phyloP scores from a whole-genome alignment of 208 protist genomes.

The Leishmania tropica region DNA sequence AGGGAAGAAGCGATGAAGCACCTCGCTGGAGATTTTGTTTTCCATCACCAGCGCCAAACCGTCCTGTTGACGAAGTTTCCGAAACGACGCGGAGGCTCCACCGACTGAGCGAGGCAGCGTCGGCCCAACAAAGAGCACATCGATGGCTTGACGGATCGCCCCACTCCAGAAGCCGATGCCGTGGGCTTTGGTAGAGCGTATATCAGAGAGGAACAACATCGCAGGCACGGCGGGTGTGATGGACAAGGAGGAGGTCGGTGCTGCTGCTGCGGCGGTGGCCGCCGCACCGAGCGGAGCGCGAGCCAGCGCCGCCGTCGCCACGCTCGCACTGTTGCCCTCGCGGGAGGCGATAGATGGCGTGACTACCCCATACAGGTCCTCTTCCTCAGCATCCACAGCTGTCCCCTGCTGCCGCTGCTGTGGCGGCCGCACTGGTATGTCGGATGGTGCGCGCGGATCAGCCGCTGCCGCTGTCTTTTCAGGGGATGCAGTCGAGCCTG shows the following conservation, averaged over 20 bases:
- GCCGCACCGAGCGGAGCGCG: background rate
- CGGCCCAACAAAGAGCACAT: slow-evolving; percentile 73
- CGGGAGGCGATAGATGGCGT: slow-evolving; percentile 15
- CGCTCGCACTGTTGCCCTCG: background rate
- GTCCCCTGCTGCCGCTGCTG: background rate
- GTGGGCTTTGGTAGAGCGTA: slow-evolving; percentile 22
- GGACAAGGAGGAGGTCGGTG: background rate
- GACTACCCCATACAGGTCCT: slow-evolving; percentile 70
- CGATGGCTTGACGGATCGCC: slow-evolving; percentile 75
- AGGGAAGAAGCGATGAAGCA: slow-evolving; percentile 60
- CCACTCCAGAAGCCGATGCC: slow-evolving; percentile 85
- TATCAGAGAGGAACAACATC: slow-evolving; percentile 53
- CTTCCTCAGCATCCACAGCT: slow-evolving; percentile 34
- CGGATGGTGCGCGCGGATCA: background rate
- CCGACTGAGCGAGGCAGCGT: slow-evolving; percentile 45
- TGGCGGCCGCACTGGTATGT: slow-evolving; percentile 2
- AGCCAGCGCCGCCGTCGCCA: background rate
- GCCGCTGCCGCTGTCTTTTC: background rate
- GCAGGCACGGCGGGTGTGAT: slow-evolving; percentile 7
- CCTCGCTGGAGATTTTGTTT: slow-evolving; percentile 27
- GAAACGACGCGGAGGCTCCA: slow-evolving; percentile 43
- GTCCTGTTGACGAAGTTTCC: slow-evolving; percentile 37
- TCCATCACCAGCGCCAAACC: slow-evolving; percentile 19
- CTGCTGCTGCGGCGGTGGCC: background rate
- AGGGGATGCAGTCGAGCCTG: background rate